Evolutionary conservation across 305 asterid species (phyloP), one percentile per base, ranked within the genome.

Genomic region (Fraxinus sp.): DNA sequence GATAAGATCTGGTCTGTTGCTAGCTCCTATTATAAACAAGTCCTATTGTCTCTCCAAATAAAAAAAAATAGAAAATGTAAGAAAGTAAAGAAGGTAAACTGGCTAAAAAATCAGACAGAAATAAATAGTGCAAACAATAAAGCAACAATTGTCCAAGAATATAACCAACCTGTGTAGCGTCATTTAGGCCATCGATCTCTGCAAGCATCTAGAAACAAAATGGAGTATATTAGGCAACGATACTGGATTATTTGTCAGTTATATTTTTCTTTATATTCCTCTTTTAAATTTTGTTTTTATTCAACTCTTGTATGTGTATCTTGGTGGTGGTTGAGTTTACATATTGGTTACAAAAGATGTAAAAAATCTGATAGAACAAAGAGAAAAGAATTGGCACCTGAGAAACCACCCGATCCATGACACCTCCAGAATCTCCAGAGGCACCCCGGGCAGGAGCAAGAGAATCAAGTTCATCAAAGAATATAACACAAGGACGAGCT

Each of bases 371-470:
- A 78, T 33, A 81, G 37, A 76, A 3, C 16, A 6, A 83, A 10
- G 24, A 20, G 73, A 1, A 24, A 68, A 13, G 76, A 30, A 11
- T 26, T 70, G 35, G 73, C 83, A 95, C 99, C 97, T 96, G 99
- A 87, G 99, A 96, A 85, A 96, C 98, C 55, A 94, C 98, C 76
- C 99, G 90, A 88, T 96, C 99, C 99, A 94, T 94, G 39, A 95
- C 98, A 59, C 98, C 99, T 46, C 99, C 99, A 62, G 99, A 96
- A 89, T 96, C 99, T 77, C 99, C 99, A 86, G 98, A 92, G 80
- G 95, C 99, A 52, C 99, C 99, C 85, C 99, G 91, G 81, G 98
- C 98, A 33, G 99, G 99, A 85, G 98, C 99, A 86, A 96, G 98
- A 3, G 99, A 96, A 84, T 96, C 99, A 18, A 96, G 99, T 85